A percentile compares a stretch with the other conserved stretches of the same genome.
phyloP scores from a whole-genome alignment of 345 rosid species.

The Aegle marmelos region DNA sequence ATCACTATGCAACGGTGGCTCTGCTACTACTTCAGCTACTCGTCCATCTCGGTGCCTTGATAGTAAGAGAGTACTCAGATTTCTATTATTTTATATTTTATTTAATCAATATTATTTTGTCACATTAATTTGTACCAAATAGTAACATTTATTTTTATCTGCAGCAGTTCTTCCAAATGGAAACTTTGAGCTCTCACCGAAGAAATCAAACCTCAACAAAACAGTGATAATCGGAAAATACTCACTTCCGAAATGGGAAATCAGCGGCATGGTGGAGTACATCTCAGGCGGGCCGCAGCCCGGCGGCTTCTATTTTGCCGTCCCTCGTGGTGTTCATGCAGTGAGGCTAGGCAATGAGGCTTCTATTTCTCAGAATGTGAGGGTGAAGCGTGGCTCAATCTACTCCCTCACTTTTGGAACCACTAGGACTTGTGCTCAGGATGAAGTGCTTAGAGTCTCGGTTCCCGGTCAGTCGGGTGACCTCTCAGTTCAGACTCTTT shows the following conservation, averaged over 20 bases:
- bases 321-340: constrained; percentile 81
- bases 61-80: constrained; percentile 16
- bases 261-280: constrained; percentile 62
- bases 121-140: background rate
- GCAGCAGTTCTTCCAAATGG: constrained; percentile 69
- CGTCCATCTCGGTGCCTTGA: constrained; percentile 24
- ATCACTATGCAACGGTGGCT: background rate
- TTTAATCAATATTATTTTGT: background rate
- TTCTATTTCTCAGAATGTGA: constrained; percentile 58
- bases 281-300: constrained; percentile 82
- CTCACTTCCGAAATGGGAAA: constrained; percentile 86
- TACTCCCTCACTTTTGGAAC: constrained; percentile 79
- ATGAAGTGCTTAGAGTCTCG: constrained; percentile 51
- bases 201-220: constrained; percentile 54
- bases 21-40: constrained; percentile 3
- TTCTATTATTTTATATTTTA: too few relatives aligned
- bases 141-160: background rate
- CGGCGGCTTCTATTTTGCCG: constrained; percentile 60
- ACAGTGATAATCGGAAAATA: constrained; percentile 64
- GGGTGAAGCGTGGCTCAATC: constrained; percentile 34
- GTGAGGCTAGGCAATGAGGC: constrained; percentile 81
- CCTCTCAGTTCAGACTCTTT: constrained; percentile 63
- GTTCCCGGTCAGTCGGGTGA: constrained; percentile 56
- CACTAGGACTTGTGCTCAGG: constrained; percentile 36
- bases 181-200: constrained; percentile 61